Base-by-base conservation (phyloP, 352 stramenopile genomes). In the Peronospora belbahrii region DNA sequence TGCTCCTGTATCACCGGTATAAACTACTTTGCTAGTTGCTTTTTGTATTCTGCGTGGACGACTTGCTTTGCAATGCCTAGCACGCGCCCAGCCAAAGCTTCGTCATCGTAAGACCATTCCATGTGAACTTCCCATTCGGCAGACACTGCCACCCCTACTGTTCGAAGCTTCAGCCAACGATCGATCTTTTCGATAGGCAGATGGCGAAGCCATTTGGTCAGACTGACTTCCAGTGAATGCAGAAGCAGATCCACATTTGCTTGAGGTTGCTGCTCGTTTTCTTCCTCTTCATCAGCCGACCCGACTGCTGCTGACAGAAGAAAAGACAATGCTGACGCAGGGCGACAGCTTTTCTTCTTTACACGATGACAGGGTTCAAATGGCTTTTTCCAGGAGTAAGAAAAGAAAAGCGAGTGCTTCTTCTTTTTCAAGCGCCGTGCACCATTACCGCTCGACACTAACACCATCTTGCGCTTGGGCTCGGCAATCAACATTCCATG, bases 21-120 rank as follows among this genome's bases (percentile, higher is more conserved):
- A 34, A 44, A 22, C 35, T 71, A 65, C 13, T 54, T 46, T 27
- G 31, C 40, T 44, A 68, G 43, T 48, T 58, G 51, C 22, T 72
- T 74, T 17, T 70, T 63, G 55, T 84, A 92, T 48, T 88, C 78
- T 11, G 60, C 32, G 31, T 76, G 54, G 32, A 94, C 54, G 20
- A 89, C 73, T 39, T 90, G 76, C 48, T 94, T 89, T 6, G 80
- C 74, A 52, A 94, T 88, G 2, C 80, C 80, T 19, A 91, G 52
- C 3, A 91, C 67, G 9, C 83, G 69, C n/a, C 80, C 82, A 15
- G 83, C 83, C 7, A 94, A 54, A 42, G 83, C 74, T 62, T 92
- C 78, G 36, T 94, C 83, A 27, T 91, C 81, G 36, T 83, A 88
- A 31, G 73, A 68, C 83, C 83, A 94, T 57, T 89, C 75, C 25